Percentiles rank a stretch among this genome's conserved stretches.
phyloP scores from a whole-genome alignment of 371 early-diverging fungal genomes.

The Cokeromyces recurvatus region DNA sequence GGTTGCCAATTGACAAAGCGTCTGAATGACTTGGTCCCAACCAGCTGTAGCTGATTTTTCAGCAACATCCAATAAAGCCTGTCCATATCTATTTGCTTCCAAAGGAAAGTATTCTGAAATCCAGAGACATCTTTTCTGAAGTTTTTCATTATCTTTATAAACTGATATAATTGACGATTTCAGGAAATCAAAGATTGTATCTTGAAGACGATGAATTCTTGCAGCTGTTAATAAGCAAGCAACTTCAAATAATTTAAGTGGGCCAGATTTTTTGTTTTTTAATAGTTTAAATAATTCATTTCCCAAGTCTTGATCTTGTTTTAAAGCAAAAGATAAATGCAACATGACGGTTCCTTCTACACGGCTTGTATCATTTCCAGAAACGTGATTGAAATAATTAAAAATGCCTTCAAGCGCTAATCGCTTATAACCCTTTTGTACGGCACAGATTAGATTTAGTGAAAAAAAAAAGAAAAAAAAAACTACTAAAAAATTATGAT shows the following conservation, averaged over 20 bases:
- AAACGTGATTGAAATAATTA: conserved; percentile 8
- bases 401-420: conserved; percentile 12
- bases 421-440: conserved; percentile 18
- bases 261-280: conserved; percentile 35
- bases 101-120: conserved; percentile 19
- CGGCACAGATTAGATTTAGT: too few relatives aligned
- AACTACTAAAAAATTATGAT: too few relatives aligned
- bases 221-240: conserved; percentile 56
- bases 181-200: conserved; percentile 46
- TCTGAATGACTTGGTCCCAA: conserved; percentile 61
- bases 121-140: conserved; percentile 44
- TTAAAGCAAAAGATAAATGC: conserved; percentile 58
- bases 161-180: conserved; percentile 39
- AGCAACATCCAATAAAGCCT: conserved; percentile 23
- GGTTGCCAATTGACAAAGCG: conserved; percentile 50
- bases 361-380: conserved; percentile 1
- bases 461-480: too few relatives aligned
- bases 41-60: conserved; percentile 47
- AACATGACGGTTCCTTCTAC: conserved; percentile 61
- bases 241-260: conserved; percentile 47
- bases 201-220: conserved; percentile 56
- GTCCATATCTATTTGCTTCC: neutral
- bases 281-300: conserved; percentile 52
- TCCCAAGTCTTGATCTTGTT: conserved; percentile 63
- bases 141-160: conserved; percentile 50